Base-by-base conservation (phyloP, 2,329 filamentous ascomycete species). In the Purpureocillium takamizusanense region DNA sequence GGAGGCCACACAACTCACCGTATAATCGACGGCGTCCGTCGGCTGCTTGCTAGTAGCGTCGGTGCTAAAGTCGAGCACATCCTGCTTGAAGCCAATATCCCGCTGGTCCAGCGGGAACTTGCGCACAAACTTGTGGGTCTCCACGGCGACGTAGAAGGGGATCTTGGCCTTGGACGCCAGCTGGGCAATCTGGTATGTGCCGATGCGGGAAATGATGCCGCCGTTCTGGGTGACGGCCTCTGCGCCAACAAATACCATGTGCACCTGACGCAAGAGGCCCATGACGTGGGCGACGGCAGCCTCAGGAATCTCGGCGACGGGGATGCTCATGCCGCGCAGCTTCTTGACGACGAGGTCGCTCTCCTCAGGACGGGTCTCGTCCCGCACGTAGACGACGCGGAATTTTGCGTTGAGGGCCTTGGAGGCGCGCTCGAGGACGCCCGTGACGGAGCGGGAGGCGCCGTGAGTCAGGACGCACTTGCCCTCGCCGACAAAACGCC, bases 61-160 rank as follows among this genome's bases (percentile, higher is more conserved):
- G 2, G 76, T 77, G 50, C 70, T 71, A 57, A 92, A 94, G 35
- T 86, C 77, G 42, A 92, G 70, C 12, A 94, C 74, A 27, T 78
- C 73, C 61, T 95, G 87, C 54, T 83, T 75, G 47, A 94, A 67
- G 0, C 85, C 85, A 42, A 94, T 66, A 54, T 92, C 85, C 42
- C 81, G 78, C 61, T 95, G 87, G 45, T 82, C 79, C 16, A 92
- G 66, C 1, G 90, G 86, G 52, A 89, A 92, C 39, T 92, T 73
- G 51, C 88, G 76, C 33, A 94, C 87, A 56, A 98, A 95, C 65
- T 98, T 98, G 69, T 98, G 92, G 52, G 86, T 94, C 67, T 98
- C 92, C 1, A 84, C 84, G 5, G 92, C 88, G 14, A 95, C 88
- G 54, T 94, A 95, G 50, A 97, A 86, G 0, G 84, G 84, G 45